A percentile compares a stretch with the other conserved stretches of the same genome.
Conservation (phyloP, 352 stramenopile species). For the Phytophthora lateralis region DNA sequence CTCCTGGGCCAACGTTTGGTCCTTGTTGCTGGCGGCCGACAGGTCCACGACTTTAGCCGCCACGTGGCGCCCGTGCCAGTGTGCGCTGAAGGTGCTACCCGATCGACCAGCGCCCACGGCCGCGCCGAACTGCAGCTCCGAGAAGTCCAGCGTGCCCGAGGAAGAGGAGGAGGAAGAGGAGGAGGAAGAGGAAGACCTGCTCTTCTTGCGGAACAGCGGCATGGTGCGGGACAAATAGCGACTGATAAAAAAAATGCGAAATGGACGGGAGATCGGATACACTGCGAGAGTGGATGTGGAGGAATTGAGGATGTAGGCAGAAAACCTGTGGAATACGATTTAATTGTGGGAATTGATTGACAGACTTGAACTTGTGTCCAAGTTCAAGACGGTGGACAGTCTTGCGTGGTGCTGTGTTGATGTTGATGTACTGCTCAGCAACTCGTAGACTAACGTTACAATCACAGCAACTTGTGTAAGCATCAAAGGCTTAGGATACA, state of each 20-base stretch:
- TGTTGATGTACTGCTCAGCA: no score
- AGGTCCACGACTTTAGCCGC: constrained; percentile 62
- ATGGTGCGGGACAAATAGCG: constrained; percentile 10
- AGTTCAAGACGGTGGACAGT: no score
- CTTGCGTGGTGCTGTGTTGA: no score
- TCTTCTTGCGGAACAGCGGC: constrained; percentile 34
- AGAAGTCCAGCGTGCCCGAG: constrained; percentile 36
- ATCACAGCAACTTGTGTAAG: no score
- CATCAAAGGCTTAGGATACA: no score
- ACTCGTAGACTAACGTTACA: no score
- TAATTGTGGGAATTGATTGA: no score
- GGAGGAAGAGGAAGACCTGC: constrained; percentile 16
- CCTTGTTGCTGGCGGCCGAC: constrained; percentile 20
- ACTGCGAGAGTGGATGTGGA: no score
- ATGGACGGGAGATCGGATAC: no score
- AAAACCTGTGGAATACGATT: not conserved
- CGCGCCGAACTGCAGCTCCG: constrained; percentile 50
- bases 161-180: constrained; percentile 4
- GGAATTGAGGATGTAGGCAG: no score
- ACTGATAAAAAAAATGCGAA: constrained; percentile 6
- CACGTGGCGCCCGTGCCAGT: constrained; percentile 55
- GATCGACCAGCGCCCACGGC: constrained; percentile 55
- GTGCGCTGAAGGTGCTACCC: constrained; percentile 56
- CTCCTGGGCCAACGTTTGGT: constrained; percentile 33
- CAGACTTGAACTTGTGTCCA: no score